phyloP scores from a whole-genome alignment of 164 flowering plant genomes.

The Umbilicus rupestris region DNA sequence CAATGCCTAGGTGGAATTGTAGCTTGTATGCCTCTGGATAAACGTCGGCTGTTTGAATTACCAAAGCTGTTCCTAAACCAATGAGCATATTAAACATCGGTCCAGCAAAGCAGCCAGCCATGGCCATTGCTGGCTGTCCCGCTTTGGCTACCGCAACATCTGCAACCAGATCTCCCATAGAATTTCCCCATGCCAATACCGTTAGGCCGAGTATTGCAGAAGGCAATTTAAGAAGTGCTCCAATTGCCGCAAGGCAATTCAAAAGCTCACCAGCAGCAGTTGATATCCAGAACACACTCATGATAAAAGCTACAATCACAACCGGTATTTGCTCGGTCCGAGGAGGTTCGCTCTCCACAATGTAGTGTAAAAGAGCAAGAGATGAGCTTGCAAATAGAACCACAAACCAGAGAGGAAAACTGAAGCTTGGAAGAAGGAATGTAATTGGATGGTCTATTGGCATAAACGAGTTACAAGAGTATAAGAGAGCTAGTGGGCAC shows the following conservation, averaged over 20 bases:
- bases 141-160: conserved; percentile 97
- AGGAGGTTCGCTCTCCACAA: conserved; percentile 73
- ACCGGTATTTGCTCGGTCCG: conserved; percentile 51
- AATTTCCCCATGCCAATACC: conserved; percentile 98
- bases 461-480: conserved; percentile 66
- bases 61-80: conserved; percentile 85
- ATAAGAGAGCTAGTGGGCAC: conserved; percentile 75
- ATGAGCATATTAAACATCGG: conserved; percentile 99
- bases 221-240: conserved; percentile 59
- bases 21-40: conserved; percentile 75
- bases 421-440: conserved; percentile 57
- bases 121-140: conserved; percentile 95
- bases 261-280: conserved; percentile 86
- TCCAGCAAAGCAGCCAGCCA: conserved; percentile 98
- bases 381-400: conserved; percentile 56
- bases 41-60: conserved; percentile 57
- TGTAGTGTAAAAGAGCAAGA: conserved; percentile 57
- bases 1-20: conserved; percentile 70
- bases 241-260: conserved; percentile 72
- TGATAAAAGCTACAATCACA: conserved; percentile 60
- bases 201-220: conserved; percentile 87
- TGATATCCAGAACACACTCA: conserved; percentile 99
- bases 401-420: conserved; percentile 81
- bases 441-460: conserved; percentile 57
- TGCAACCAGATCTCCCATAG: conserved; percentile 97